Conservation (phyloP, 2,329 filamentous ascomycete species). For the Trichoderma sp. region DNA sequence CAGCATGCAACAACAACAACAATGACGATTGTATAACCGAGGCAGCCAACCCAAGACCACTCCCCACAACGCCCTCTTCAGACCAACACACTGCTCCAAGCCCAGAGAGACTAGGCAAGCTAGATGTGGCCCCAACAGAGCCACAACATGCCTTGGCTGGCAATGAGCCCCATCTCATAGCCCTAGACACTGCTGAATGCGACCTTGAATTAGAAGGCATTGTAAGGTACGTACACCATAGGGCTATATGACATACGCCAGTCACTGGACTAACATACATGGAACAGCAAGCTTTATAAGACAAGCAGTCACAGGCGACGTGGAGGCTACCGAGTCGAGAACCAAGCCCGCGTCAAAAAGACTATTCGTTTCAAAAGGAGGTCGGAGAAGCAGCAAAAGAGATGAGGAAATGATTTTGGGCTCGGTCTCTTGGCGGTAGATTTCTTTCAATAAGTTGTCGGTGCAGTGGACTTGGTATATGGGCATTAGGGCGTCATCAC, state of each 20-base stretch:
- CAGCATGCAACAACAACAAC: not conserved
- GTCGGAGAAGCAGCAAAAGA: not conserved
- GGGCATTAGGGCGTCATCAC: not conserved
- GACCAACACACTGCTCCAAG: not conserved
- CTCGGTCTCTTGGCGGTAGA: not conserved
- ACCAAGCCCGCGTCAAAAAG: not conserved
- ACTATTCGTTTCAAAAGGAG: not conserved
- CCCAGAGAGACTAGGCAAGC: too few species aligned
- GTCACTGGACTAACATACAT: slow-evolving; percentile 1
- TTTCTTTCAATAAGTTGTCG: not conserved
- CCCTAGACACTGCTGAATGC: not conserved
- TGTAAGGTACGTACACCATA: slow-evolving; percentile 2
- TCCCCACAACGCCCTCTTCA: not conserved
- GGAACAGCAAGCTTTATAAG: not conserved
- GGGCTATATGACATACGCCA: not conserved
- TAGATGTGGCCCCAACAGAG: not conserved
- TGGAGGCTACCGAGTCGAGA: too few species aligned
- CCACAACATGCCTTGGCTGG: not conserved
- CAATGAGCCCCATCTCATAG: not conserved
- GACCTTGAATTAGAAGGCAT: not conserved
- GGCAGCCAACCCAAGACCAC: not conserved
- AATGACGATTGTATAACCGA: not conserved
- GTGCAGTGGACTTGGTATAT: not conserved
- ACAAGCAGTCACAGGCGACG: not conserved
- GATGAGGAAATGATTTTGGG: not conserved